Evolutionary conservation across 805 yeast species (phyloP).

Genomic region (Wickerhamomyces tratensis): DNA sequence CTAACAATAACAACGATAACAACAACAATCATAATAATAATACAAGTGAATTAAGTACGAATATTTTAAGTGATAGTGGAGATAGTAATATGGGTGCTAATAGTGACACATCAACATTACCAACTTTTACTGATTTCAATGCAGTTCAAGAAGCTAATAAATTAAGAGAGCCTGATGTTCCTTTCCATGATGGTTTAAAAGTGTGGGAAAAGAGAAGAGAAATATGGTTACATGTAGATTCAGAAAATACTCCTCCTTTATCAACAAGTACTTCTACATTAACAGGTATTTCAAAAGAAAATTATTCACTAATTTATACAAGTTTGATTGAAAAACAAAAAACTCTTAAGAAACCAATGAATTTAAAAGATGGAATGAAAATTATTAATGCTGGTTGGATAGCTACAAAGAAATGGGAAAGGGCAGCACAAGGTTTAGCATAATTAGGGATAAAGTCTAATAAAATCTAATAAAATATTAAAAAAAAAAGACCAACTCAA

Average conservation of each 20-base stretch:
- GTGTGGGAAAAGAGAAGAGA: constrained; percentile 65
- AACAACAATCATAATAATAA: constrained; percentile 7
- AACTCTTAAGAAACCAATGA: constrained; percentile 59
- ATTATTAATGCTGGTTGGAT: constrained; percentile 83
- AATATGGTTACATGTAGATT: constrained; percentile 50
- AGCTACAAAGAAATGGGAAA: constrained; percentile 65
- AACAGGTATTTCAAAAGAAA: constrained; percentile 32
- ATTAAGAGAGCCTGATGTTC: constrained; percentile 18
- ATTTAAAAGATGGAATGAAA: constrained; percentile 60
- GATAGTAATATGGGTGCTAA: constrained; percentile 7
- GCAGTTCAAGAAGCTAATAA: constrained; percentile 20
- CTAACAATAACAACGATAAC: constrained; percentile 9
- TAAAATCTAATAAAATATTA: too few relatives aligned
- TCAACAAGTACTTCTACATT: constrained; percentile 7
- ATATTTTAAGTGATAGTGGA: background rate
- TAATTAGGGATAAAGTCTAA: background rate
- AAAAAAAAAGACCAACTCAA: too few relatives aligned
- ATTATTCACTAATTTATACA: constrained; percentile 54
- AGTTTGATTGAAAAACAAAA: constrained; percentile 63
- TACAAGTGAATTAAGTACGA: background rate
- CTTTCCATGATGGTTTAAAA: constrained; percentile 42
- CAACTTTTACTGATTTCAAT: constrained; percentile 21
- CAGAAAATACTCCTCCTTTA: constrained; percentile 5
- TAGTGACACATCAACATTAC: constrained; percentile 7
- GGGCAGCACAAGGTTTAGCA: constrained; percentile 29